Evolutionary conservation across 1,284 basidiomycete species (phyloP), one percentile per base, ranked within the genome.

Genomic region (Amylostereum areolatum): DNA sequence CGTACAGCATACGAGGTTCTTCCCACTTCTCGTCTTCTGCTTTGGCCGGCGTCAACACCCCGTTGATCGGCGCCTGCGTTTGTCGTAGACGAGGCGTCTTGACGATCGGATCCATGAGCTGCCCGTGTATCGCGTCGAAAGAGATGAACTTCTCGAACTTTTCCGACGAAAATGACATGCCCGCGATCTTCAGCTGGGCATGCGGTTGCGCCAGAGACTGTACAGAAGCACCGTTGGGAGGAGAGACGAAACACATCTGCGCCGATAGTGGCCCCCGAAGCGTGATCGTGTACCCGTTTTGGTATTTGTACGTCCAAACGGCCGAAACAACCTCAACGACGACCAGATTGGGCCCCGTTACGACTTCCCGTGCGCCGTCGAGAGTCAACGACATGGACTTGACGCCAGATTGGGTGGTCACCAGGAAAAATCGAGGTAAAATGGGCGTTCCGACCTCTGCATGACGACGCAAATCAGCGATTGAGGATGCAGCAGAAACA

Each of bases 351-450:
- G 68, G 67, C 0, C 65, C 60, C 45, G 69, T 62, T 4, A 75
- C 53, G 49, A 83, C 73, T 61, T 90, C 88, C 8, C 80, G 77
- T 1, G 81, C 84, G 35, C 83, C 84, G 56, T 89, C 84, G 12
- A 90, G 69, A 3, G 77, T 75, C 25, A 90, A 64, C 12, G 78
- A 74, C 85, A 90, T 89, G 10, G 83, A 82, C 55, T 80, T 81
- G 46, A 89, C 87, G 18, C 88, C 88, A 4, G 88, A 87, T 60
- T 88, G 83, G 3, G 81, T 82, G 0, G 85, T 89, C 27, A 88
- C 84, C 30, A 88, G 75, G 68, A 90, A 88, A 66, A 89, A 89
- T 34, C 86, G 81, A n/a, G 87, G 82, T 31, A 90, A 69, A 51
- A 89, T 86, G 27, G 83, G 81, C 42, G 81, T 75, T 44, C 79